Evolutionary conservation across 345 rosid genomes (phyloP).

Genomic region (Pugionium cornutum): DNA sequence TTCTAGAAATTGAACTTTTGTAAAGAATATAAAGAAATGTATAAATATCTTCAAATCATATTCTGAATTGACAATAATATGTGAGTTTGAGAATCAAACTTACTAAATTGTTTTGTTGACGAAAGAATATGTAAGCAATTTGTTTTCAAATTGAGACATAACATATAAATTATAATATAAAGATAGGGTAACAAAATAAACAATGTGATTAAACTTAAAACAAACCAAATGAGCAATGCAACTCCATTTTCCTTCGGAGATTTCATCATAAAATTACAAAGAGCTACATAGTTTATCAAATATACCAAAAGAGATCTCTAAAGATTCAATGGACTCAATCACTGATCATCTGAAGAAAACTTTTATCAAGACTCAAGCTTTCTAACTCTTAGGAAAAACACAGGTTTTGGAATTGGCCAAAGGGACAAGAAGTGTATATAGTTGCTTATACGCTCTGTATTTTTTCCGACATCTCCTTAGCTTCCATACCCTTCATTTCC

Average conservation of each 20-base stretch:
- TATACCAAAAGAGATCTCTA: constrained; percentile 30
- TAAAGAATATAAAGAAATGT: too few species aligned
- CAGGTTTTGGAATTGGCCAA: constrained; percentile 23
- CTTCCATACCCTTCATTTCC: constrained; percentile 30
- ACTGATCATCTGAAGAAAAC: constrained; percentile 25
- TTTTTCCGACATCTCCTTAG: constrained; percentile 39
- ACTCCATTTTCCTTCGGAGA: constrained; percentile 22
- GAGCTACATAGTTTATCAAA: constrained; percentile 16
- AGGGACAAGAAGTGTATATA: background rate
- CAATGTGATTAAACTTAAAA: constrained; percentile 28
- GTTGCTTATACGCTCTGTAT: constrained; percentile 35
- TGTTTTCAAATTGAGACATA: background rate
- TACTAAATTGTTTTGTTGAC: background rate
- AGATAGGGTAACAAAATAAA: background rate
- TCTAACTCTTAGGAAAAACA: background rate
- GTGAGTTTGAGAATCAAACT: background rate
- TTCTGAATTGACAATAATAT: background rate
- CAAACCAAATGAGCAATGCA: constrained; percentile 30
- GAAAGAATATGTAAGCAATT: background rate
- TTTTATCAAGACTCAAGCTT: constrained; percentile 21
- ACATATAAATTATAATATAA: background rate
- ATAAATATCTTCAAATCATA: too few species aligned
- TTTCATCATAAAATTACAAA: constrained; percentile 24
- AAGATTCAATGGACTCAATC: constrained; percentile 26
- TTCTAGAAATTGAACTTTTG: too few species aligned